Evolutionary conservation across 2,329 filamentous ascomycete genomes (phyloP).

Genomic region (Leptodontidium sp.): DNA sequence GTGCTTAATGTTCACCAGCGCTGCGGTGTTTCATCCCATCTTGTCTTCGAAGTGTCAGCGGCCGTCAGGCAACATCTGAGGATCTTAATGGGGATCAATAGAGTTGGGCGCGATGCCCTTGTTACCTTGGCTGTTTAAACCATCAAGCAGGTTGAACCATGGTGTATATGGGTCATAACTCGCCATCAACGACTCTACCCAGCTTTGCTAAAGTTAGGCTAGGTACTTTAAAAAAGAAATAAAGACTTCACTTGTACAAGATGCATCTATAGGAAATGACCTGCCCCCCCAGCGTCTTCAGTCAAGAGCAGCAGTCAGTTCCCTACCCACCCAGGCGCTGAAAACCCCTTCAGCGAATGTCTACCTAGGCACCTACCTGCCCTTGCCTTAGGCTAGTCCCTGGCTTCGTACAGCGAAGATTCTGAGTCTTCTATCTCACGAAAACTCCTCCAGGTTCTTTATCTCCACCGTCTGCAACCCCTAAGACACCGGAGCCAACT

Average conservation of each 20-base stretch:
- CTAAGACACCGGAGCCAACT: neutral
- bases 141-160: too few relatives aligned
- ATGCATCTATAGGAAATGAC: too few relatives aligned
- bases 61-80: neutral
- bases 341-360: neutral
- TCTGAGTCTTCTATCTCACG: neutral
- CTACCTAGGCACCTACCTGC: neutral
- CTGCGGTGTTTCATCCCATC: neutral
- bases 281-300: neutral
- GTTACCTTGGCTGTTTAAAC: too few relatives aligned
- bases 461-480: neutral
- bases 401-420: neutral
- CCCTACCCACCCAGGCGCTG: neutral
- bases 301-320: neutral
- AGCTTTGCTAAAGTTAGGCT: too few relatives aligned
- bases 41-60: neutral
- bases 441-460: neutral
- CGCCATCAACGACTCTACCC: too few relatives aligned
- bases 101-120: too few relatives aligned
- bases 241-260: too few relatives aligned
- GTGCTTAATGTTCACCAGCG: neutral
- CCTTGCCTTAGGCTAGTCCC: neutral
- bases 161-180: too few relatives aligned
- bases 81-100: neutral
- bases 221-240: too few relatives aligned